A percentile compares a stretch with the other conserved stretches of the same genome.
phyloP scores from a whole-genome alignment of 306 rosid genomes.

The Ziziphus jujuba region DNA sequence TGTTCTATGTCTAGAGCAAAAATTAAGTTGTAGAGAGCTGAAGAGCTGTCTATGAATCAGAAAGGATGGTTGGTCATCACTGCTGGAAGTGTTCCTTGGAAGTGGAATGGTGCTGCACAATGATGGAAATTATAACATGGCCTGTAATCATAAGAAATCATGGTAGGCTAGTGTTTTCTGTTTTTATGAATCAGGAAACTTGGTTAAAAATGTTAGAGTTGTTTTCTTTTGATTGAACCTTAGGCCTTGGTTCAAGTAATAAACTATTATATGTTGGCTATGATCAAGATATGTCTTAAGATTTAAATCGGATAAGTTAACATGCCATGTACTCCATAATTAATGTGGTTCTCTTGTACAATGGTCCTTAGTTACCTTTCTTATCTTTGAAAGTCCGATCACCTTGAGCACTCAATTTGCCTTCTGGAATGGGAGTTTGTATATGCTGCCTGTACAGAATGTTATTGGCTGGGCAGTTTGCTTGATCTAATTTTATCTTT shows the following conservation, averaged over 20 bases:
- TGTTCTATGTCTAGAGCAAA: too few species aligned
- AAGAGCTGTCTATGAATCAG: too few species aligned
- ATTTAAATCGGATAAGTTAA: too few species aligned
- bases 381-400: too few species aligned
- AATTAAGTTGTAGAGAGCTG: too few species aligned
- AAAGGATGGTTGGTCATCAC: not conserved
- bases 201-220: not conserved
- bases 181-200: not conserved
- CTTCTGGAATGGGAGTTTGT: not conserved
- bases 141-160: not conserved
- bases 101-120: not conserved
- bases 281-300: too few species aligned
- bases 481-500: not conserved
- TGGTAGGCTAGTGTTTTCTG: not conserved
- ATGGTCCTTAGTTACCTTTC: too few species aligned
- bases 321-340: too few species aligned
- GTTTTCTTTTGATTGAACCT: not conserved
- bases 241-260: too few species aligned
- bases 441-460: not conserved
- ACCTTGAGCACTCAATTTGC: too few species aligned
- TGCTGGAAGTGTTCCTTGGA: not conserved
- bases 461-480: not conserved
- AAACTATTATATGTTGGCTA: too few species aligned
- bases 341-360: too few species aligned
- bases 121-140: not conserved